A percentile compares a stretch with the other conserved stretches of the same genome.
Conservation (phyloP, 805 yeast genomes). For the Jamesozyma piceae region DNA sequence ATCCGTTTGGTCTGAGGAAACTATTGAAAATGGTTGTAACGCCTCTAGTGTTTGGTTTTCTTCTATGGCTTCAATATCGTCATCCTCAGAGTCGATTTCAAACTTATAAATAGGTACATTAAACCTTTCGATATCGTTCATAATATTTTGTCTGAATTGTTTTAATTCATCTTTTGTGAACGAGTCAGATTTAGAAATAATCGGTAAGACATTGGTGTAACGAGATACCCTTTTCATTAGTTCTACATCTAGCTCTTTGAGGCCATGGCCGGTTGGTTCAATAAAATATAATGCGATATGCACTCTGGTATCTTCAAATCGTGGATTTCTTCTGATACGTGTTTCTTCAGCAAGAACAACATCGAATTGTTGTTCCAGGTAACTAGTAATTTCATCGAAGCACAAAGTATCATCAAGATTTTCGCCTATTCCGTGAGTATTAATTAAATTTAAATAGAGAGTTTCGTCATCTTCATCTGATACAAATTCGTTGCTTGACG, state of each 20-base stretch:
- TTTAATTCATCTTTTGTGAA: conserved; percentile 53
- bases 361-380: conserved; percentile 69
- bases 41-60: conserved; percentile 54
- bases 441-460: conserved; percentile 56
- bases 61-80: conserved; percentile 57
- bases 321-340: conserved; percentile 75
- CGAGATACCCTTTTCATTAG: conserved; percentile 63
- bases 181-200: conserved; percentile 62
- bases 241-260: conserved; percentile 62
- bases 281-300: conserved; percentile 66
- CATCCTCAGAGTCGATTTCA: conserved; percentile 62
- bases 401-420: conserved; percentile 64
- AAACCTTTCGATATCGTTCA: conserved; percentile 53
- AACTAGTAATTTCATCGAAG: conserved; percentile 54
- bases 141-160: conserved; percentile 50
- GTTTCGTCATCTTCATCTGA: conserved; percentile 18
- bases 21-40: conserved; percentile 68
- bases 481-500: background rate
- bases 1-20: conserved; percentile 52
- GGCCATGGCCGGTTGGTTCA: conserved; percentile 70
- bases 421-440: conserved; percentile 73
- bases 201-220: conserved; percentile 65
- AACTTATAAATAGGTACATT: conserved; percentile 71
- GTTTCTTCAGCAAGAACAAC: conserved; percentile 78
- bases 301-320: conserved; percentile 68